Base-by-base conservation (phyloP, 2,329 filamentous ascomycete species). In the Talaromyces verruculosus region DNA sequence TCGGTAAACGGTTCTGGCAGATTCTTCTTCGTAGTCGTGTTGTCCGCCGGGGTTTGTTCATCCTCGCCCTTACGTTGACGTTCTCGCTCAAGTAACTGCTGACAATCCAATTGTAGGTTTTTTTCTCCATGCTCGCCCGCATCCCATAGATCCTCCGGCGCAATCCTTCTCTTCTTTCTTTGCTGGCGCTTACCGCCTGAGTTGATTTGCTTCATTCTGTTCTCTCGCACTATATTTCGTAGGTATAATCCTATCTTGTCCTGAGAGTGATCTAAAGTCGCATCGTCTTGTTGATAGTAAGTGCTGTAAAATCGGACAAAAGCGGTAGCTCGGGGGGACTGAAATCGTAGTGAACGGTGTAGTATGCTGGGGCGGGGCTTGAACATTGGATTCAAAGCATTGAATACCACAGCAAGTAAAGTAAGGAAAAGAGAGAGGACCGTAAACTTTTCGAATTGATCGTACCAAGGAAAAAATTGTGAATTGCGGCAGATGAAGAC, bases 1-100 rank as follows among this genome's bases (percentile, higher is more conserved):
- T 96, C 91, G 5, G 87, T 85, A 67, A 90, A 90, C 45, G 83
- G 83, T 69, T 89, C 86, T 1, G 91, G 90, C 1, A 93, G 70
- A 25, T 67, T 64, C n/a, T 70, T 66, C 30, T 69, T 67, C 11
- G 53, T 25, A 33, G 67, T 61, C 19, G 72, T 67, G 3, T 69
- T 67, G 3, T 69, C 69, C 1, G 75, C 73, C 3, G 69, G 72
- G 1, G 2, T 47, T n/a, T 39, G 39, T 11, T 45, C 35, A 35
- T 58, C 53, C 2, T 28, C 51, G 5, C 71, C 68, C 3, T 75
- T 74, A n/a, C 19, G 22, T 57, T 67, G 57, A 6, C 76, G 61
- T 37, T 45, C 73, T 43, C 69, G 69, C 15, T 73, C 69, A 37
- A 84, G 61, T 11, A 78, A 72, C 49, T 67, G 65, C 35, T 86